A percentile compares a stretch with the other conserved stretches of the same genome.
Conservation (phyloP, 2,329 filamentous ascomycete genomes). For the Hypoxylon sp. region DNA sequence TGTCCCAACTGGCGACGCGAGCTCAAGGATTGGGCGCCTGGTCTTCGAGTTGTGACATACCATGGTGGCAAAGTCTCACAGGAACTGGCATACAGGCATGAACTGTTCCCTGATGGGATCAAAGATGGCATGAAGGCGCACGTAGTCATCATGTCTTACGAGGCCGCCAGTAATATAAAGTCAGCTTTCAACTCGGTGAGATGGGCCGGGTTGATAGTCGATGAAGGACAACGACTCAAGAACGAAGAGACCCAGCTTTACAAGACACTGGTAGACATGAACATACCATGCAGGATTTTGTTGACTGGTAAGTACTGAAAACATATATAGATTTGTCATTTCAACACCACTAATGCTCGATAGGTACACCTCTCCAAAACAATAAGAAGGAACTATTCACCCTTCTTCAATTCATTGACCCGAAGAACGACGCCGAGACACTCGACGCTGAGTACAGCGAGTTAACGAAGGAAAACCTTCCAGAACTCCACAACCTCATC, state of each 20-base stretch:
- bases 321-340: background rate
- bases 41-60: conserved; percentile 88
- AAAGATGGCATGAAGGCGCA: conserved; percentile 82
- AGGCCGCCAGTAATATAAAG: conserved; percentile 79
- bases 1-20: conserved; percentile 98
- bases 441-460: conserved; percentile 79
- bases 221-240: conserved; percentile 95
- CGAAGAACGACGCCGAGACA: conserved; percentile 70
- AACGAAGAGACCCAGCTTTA: conserved; percentile 90
- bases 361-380: conserved; percentile 87
- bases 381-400: conserved; percentile 96
- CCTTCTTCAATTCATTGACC: conserved; percentile 91
- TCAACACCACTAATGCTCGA: conserved; percentile 31
- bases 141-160: conserved; percentile 94
- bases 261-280: conserved; percentile 73
- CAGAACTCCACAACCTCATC: conserved; percentile 83
- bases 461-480: conserved; percentile 84
- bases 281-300: conserved; percentile 83
- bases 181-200: conserved; percentile 75
- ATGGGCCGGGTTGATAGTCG: conserved; percentile 90
- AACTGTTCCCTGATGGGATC: conserved; percentile 76
- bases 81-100: conserved; percentile 79
- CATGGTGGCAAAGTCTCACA: conserved; percentile 81
- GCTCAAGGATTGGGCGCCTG: conserved; percentile 91
- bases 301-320: conserved; percentile 69